These are phyloP conservation scores for Amniculicola lignicola DNA, from an alignment of 495 filamentous ascomycete genomes.

Conservation along the genomic window DNA sequence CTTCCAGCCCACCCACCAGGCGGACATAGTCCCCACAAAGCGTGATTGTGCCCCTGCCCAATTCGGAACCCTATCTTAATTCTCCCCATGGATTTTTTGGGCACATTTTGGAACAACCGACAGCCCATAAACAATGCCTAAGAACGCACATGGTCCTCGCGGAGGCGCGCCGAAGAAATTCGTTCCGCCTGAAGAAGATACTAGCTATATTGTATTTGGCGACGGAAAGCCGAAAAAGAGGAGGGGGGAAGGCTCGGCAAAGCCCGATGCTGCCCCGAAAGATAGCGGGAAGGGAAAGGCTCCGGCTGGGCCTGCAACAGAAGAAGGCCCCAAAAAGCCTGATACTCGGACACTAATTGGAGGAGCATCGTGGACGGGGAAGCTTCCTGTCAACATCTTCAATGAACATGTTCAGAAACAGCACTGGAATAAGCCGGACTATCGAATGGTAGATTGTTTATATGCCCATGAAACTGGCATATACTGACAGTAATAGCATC, in stretches of 20 bases:
- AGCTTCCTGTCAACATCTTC: conserved; percentile 87
- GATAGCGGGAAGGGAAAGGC: conserved; percentile 35
- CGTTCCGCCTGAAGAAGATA: conserved; percentile 45
- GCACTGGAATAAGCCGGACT: conserved; percentile 93
- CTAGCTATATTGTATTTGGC: conserved; percentile 66
- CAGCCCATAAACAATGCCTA: conserved; percentile 15
- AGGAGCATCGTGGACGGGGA: conserved; percentile 95
- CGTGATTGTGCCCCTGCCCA: too few relatives aligned
- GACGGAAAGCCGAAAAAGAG: conserved; percentile 55
- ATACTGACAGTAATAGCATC: too few relatives aligned
- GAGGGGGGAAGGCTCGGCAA: conserved; percentile 38
- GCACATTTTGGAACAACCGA: not conserved
- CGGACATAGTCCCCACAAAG: too few relatives aligned
- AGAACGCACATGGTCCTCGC: conserved; percentile 37
- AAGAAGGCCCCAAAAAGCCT: conserved; percentile 68
- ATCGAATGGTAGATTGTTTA: conserved; percentile 64
- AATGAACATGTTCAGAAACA: conserved; percentile 93
- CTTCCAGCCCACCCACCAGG: too few relatives aligned
- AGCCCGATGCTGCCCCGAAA: not conserved
- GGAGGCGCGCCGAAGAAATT: conserved; percentile 34
- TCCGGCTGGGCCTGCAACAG: conserved; percentile 39
- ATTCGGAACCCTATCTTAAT: too few relatives aligned
- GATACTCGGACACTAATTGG: conserved; percentile 86
- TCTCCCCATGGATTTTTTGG: too few relatives aligned
- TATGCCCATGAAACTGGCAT: too few relatives aligned